Evolutionary conservation across 768 basidiomycete species (phyloP).

Genomic region (Gloeostereum incarnatum): DNA sequence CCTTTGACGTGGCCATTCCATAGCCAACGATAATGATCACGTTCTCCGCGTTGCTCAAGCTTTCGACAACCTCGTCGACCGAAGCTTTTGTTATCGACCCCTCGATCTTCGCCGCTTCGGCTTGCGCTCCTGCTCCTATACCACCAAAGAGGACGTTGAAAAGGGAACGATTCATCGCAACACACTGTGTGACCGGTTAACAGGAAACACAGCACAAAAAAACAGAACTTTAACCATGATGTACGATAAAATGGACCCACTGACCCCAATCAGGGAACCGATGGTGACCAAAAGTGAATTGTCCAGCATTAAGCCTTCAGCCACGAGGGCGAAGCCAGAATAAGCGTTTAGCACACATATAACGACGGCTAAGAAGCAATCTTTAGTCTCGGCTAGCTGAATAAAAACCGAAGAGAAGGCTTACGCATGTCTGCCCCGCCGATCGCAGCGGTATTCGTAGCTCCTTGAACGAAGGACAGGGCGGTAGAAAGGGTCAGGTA

Average conservation of each 20-base stretch:
- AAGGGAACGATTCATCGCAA: slow-evolving; percentile 86
- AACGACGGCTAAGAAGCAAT: slow-evolving; percentile 54
- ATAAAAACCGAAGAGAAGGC: slow-evolving; percentile 16
- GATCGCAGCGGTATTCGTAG: slow-evolving; percentile 84
- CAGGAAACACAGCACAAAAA: not conserved
- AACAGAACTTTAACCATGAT: slow-evolving; percentile 60
- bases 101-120: slow-evolving; percentile 68
- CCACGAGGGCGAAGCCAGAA: slow-evolving; percentile 85
- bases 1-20: not conserved
- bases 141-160: slow-evolving; percentile 86
- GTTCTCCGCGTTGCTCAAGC: slow-evolving; percentile 68
- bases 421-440: slow-evolving; percentile 91
- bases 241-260: slow-evolving; percentile 85
- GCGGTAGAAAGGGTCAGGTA: slow-evolving; percentile 67
- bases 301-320: slow-evolving; percentile 89
- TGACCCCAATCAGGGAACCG: slow-evolving; percentile 83
- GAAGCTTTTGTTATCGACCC: slow-evolving; percentile 71
- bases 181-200: slow-evolving; percentile 44
- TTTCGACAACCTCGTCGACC: slow-evolving; percentile 76
- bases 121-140: slow-evolving; percentile 47
- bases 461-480: slow-evolving; percentile 80
- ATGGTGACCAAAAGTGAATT: slow-evolving; percentile 78
- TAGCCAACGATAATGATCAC: slow-evolving; percentile 54
- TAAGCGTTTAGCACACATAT: slow-evolving; percentile 90
- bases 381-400: slow-evolving; percentile 3